Base-by-base conservation (phyloP, 768 basidiomycete species). In the Hygrophorus pudorinus region DNA sequence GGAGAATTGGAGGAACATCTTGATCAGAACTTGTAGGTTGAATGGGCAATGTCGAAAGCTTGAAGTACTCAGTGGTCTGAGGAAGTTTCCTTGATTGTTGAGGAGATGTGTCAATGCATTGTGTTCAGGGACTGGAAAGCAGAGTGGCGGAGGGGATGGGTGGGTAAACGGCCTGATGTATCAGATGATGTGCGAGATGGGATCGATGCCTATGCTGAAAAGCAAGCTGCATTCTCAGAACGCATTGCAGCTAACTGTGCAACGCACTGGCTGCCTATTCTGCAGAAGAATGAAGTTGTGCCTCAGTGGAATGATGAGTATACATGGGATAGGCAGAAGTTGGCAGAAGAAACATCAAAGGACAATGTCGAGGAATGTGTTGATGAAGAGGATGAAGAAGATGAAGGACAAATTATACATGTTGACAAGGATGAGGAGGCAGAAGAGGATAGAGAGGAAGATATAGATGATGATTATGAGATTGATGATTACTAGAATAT, bases 61-160 rank as follows among this genome's bases (percentile, higher is more conserved):
- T 44, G 58, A 17, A 53, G 47, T 2, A 38, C 48, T 11, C 51
- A 58, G 1, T 59, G 56, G 56, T 24, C 44, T 12, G 61, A 62
- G 31, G 59, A 61, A 29, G 34, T 58, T 10, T 24, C 39, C 2
- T 41, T 59, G 0, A 29, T 59, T 4, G 41, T 41, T 3, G 59
- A 61, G 42, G 62, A 64, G 44, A 64, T 63, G 63, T 37, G 55
- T 1, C 47, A 59, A 0, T 30, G 45, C 0, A 2, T 55, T 1
- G 40, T 16, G 5, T 63, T 49, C 39, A 53, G 47, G 27, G 13
- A 13, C 8, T 48, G 49, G 49, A 46, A 45, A 30, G 38, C 45
- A 1, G 0, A 5, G 2, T 51, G 45, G 49, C 53, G 53, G 53
- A 38, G 24, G 14, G 20, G 11, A 13, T 38, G 3, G 14, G 20